phyloP scores from a whole-genome alignment of 1,139 yeast species.

The Diutina catenulata region DNA sequence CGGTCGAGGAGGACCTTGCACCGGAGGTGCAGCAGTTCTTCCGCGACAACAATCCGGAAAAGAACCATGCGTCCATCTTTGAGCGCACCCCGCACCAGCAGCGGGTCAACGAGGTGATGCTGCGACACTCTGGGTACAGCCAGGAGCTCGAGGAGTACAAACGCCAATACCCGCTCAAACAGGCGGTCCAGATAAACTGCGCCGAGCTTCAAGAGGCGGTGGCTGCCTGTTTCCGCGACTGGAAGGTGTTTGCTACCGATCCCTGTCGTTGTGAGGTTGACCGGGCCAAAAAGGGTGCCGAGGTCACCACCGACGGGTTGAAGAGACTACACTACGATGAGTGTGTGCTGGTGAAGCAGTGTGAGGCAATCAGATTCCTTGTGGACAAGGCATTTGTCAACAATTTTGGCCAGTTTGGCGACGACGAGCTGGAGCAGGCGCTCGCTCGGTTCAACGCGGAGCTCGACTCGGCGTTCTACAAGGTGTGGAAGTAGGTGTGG shows the following conservation, averaged over 20 bases:
- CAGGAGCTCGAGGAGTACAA: constrained; percentile 24
- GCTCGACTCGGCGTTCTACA: constrained; percentile 21
- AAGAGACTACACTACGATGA: constrained; percentile 26
- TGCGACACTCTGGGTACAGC: constrained; percentile 12
- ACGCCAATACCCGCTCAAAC: constrained; percentile 15
- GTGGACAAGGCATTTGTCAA: constrained; percentile 26
- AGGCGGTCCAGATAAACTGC: constrained; percentile 26
- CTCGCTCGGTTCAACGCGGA: constrained; percentile 18
- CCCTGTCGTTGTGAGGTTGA: constrained; percentile 22
- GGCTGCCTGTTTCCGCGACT: constrained; percentile 24
- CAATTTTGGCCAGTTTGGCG: constrained; percentile 31
- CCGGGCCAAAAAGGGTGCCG: constrained; percentile 19
- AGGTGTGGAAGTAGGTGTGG: constrained; percentile 21
- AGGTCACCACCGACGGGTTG: constrained; percentile 25
- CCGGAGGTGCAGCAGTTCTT: constrained; percentile 20
- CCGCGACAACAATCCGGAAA: constrained; percentile 20
- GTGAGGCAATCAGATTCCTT: constrained; percentile 25
- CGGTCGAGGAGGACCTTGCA: constrained; percentile 13
- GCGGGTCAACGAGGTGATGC: constrained; percentile 19
- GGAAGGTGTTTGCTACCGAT: constrained; percentile 16
- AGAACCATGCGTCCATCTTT: constrained; percentile 15
- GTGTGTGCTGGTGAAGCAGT: constrained; percentile 27
- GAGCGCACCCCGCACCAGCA: constrained; percentile 16
- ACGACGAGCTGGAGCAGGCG: constrained; percentile 18
- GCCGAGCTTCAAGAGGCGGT: constrained; percentile 31